phyloP scores from a whole-genome alignment of 495 filamentous ascomycete genomes.

The Usnea hakonensis region DNA sequence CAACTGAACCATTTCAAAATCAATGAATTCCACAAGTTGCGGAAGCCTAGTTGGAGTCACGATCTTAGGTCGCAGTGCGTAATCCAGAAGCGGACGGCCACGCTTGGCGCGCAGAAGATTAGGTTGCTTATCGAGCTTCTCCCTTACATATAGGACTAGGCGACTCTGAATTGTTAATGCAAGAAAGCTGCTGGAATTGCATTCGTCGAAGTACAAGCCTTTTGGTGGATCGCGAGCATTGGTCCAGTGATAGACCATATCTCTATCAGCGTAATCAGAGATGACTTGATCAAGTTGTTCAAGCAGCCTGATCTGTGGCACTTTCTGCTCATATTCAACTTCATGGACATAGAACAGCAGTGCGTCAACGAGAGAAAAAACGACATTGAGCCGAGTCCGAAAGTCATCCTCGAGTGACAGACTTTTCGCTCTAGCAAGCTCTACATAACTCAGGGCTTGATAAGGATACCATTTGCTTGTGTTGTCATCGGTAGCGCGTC shows the following conservation, averaged over 20 bases:
- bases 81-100: not conserved
- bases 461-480: not conserved
- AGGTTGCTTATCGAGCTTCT: not conserved
- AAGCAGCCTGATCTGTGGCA: not conserved
- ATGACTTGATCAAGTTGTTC: not conserved
- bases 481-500: not conserved
- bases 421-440: not conserved
- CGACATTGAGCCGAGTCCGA: not conserved
- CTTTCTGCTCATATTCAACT: not conserved
- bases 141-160: not conserved
- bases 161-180: not conserved
- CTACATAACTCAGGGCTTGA: not conserved
- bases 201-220: constrained; percentile 3
- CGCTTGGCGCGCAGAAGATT: not conserved
- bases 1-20: constrained; percentile 13
- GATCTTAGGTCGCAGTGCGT: constrained; percentile 1
- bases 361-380: not conserved
- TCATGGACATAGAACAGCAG: constrained; percentile 5
- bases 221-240: constrained; percentile 6
- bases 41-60: constrained; percentile 2
- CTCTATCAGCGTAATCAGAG: not conserved
- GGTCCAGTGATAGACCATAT: constrained; percentile 7
- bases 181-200: not conserved
- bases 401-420: not conserved
- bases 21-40: constrained; percentile 5